Base-by-base conservation (phyloP, 768 basidiomycete genomes). In the Rhodotorula babjevae region DNA sequence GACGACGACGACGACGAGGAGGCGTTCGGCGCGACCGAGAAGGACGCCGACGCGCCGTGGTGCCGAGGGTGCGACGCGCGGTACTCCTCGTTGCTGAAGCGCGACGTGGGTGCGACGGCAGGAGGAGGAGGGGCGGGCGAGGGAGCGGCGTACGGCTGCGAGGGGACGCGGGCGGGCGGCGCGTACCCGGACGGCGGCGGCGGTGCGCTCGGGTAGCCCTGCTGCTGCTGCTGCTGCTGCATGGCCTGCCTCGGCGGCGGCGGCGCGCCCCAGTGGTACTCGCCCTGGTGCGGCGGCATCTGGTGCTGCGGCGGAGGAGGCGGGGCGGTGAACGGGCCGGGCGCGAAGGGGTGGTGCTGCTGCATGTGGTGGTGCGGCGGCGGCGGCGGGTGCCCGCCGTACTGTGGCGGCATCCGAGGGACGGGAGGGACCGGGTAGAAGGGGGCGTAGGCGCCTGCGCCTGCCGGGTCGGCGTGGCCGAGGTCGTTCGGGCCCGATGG, bases 211-310 rank as follows among this genome's bases (percentile, higher is more conserved):
- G 29, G 42, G 25, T 15, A 61, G 57, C 74, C 47, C 33, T 68
- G 71, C 68, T 72, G 44, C 44, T 46, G 44, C 33, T 68, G 71
- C 68, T 72, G 44, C 44, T 46, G 44, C 18, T 12, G 44, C 44
- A 46, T 46, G 6, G 44, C 14, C 44, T 12, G 14, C 12, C 44
- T 12, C 8, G 44, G 69, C 59, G 68, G 71, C 12, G 65, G 61
- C 16, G 74, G 68, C 14, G 53, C 63, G 3, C 46, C 31, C 74
- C 74, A 76, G 31, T 64, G 65, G 42, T 76, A 69, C 33, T 76
- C 71, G 29, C 58, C 63, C 31, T 68, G 67, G 2, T 68, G 71
- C 16, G 65, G 71, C 31, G 65, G 62, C 9, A 52, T 1, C 49
- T 40, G 58, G 18, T 59, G 65, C 46, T 27, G 42, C 15, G 47